Conservation (phyloP, 192 early-diverging fungal species). For the Mortierella claussenii region DNA sequence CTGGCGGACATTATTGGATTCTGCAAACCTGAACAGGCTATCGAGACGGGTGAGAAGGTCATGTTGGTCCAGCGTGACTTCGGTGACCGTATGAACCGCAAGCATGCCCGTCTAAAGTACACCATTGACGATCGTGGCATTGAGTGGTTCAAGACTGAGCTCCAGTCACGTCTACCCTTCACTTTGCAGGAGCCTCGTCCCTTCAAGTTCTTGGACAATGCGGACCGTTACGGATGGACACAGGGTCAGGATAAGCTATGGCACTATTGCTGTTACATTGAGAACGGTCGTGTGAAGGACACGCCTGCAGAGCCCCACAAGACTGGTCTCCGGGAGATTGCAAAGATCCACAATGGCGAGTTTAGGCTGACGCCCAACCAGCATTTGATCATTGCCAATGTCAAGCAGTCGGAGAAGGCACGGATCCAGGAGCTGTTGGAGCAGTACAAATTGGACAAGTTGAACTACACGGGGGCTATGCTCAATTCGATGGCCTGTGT, state of each 20-base stretch:
- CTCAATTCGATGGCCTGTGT: constrained; percentile 96
- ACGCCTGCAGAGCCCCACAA: constrained; percentile 76
- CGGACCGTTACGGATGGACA: constrained; percentile 96
- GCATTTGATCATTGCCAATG: constrained; percentile 86
- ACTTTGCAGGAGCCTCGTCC: constrained; percentile 72
- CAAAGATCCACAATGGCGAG: constrained; percentile 75
- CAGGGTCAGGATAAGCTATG: constrained; percentile 72
- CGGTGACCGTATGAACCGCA: constrained; percentile 96
- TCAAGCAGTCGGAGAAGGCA: constrained; percentile 76
- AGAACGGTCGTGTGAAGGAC: constrained; percentile 93
- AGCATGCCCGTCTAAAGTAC: constrained; percentile 98
- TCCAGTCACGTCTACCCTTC: constrained; percentile 85
- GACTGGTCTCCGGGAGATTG: constrained; percentile 83
- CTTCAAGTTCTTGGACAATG: constrained; percentile 87
- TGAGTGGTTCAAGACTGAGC: constrained; percentile 89
- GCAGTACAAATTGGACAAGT: constrained; percentile 86
- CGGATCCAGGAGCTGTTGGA: constrained; percentile 75
- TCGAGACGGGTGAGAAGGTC: constrained; percentile 89
- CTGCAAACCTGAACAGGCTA: constrained; percentile 78
- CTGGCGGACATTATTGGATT: constrained; percentile 84
- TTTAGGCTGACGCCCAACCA: constrained; percentile 95
- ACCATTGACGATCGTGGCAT: constrained; percentile 96
- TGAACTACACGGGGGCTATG: constrained; percentile 80
- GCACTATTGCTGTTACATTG: constrained; percentile 90
- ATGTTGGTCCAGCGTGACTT: constrained; percentile 94